Evolutionary conservation across 2,329 filamentous ascomycete genomes (phyloP).

Genomic region (Cladosporium sp.): DNA sequence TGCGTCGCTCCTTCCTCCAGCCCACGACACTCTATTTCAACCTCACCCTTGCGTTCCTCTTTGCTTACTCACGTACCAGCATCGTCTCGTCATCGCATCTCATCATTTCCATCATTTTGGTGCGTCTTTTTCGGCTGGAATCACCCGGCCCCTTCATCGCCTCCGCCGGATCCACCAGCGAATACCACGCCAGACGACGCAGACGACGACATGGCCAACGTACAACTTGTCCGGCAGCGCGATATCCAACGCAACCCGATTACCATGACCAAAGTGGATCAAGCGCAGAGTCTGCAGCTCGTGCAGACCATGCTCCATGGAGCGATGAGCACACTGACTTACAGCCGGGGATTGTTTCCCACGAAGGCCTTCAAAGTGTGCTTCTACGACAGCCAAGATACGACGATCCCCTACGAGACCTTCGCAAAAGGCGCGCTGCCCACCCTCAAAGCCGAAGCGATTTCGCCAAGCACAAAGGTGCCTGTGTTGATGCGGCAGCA

Average conservation of each 20-base stretch:
- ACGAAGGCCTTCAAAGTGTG: slow-evolving; percentile 30
- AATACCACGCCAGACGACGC: no score
- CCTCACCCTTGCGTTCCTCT: no score
- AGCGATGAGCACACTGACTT: slow-evolving; percentile 36
- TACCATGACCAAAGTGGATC: slow-evolving; percentile 29
- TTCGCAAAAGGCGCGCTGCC: slow-evolving; percentile 24
- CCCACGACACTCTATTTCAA: no score
- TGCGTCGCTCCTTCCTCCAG: no score
- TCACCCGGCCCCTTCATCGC: no score
- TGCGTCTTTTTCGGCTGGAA: no score
- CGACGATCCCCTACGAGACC: slow-evolving; percentile 28
- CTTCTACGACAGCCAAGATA: slow-evolving; percentile 22
- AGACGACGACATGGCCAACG: slow-evolving; percentile 20
- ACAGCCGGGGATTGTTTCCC: slow-evolving; percentile 29
- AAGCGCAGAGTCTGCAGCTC: slow-evolving; percentile 44
- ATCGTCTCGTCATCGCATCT: no score
- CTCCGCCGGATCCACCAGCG: no score
- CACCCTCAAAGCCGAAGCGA: slow-evolving; percentile 8
- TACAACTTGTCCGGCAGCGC: slow-evolving; percentile 20
- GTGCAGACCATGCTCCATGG: slow-evolving; percentile 47
- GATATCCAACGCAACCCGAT: slow-evolving; percentile 19
- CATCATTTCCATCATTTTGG: no score
- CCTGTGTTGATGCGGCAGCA: slow-evolving; percentile 38
- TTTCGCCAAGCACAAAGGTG: slow-evolving; percentile 21
- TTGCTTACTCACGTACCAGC: no score